A percentile compares a stretch with the other conserved stretches of the same genome.
Evolutionary conservation across 495 filamentous ascomycete genomes (phyloP).

Genomic region (Hypoxylon fuscum): DNA sequence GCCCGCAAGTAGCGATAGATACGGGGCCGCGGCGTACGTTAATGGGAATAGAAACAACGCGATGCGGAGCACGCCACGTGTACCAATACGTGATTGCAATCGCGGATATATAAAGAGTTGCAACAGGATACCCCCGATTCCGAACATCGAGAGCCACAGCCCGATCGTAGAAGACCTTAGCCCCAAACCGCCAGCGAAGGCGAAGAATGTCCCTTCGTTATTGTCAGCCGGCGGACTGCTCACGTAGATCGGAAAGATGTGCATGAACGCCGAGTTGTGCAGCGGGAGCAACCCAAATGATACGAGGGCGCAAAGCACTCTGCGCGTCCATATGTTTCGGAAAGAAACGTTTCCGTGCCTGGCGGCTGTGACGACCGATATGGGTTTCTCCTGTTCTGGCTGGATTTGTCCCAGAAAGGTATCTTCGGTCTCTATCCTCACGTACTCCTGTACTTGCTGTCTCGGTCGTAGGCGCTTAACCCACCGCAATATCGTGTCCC

Average conservation of each 20-base stretch:
- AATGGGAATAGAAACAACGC: conserved; percentile 71
- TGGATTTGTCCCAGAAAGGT: conserved; percentile 35
- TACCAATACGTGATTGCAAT: conserved; percentile 68
- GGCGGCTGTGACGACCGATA: conserved; percentile 23
- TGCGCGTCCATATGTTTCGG: conserved; percentile 68
- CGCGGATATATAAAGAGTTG: conserved; percentile 77
- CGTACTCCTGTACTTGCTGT: conserved; percentile 15
- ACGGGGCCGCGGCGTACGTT: conserved; percentile 72
- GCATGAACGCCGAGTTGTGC: conserved; percentile 79
- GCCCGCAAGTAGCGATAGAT: conserved; percentile 67
- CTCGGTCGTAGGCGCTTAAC: conserved; percentile 44
- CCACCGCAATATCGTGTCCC: conserved; percentile 19
- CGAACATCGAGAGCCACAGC: conserved; percentile 73
- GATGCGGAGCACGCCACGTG: conserved; percentile 65
- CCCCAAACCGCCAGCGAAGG: conserved; percentile 78
- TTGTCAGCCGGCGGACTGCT: conserved; percentile 68
- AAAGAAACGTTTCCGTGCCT: conserved; percentile 57
- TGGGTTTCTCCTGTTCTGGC: conserved; percentile 42
- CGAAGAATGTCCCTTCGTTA: conserved; percentile 59
- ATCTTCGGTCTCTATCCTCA: conserved; percentile 26
- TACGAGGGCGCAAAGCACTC: conserved; percentile 68
- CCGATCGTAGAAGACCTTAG: conserved; percentile 74
- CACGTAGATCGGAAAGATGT: conserved; percentile 76
- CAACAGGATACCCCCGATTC: conserved; percentile 71
- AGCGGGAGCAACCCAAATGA: conserved; percentile 73